phyloP scores from a whole-genome alignment of 192 early-diverging fungal species.

The Backusella circina region DNA sequence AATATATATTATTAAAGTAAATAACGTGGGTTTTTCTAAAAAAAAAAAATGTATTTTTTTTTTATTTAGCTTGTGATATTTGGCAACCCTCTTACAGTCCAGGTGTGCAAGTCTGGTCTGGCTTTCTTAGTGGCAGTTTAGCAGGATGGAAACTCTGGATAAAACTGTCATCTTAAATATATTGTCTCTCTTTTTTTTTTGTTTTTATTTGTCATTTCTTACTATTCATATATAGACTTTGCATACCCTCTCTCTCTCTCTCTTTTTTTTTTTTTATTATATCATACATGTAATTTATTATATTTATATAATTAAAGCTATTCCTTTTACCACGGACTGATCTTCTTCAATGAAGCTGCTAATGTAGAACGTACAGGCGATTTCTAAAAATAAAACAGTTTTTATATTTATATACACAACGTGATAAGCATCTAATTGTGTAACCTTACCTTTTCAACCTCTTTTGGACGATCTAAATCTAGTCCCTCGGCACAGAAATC shows the following conservation, averaged over 20 bases:
- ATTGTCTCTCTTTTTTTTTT: background rate
- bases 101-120: slow-evolving; percentile 49
- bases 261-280: background rate
- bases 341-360: background rate
- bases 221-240: background rate
- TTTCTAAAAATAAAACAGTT: background rate
- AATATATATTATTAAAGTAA: slow-evolving; percentile 12
- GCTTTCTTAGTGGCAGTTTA: slow-evolving; percentile 44
- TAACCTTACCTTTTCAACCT: background rate
- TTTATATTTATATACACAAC: background rate
- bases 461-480: slow-evolving; percentile 13
- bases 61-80: slow-evolving; percentile 50
- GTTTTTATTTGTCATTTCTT: background rate
- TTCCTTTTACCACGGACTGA: background rate
- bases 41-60: slow-evolving; percentile 12
- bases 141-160: slow-evolving; percentile 47
- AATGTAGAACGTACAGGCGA: background rate
- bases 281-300: background rate
- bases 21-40: background rate
- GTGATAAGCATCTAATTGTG: background rate
- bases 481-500: slow-evolving; percentile 31
- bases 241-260: background rate
- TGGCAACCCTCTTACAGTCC: slow-evolving; percentile 45
- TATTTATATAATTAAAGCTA: background rate
- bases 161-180: slow-evolving; percentile 19